A percentile compares a stretch with the other conserved stretches of the same genome.
Conservation (phyloP, 2,329 filamentous ascomycete genomes). For the Pleurostoma richardsiae region DNA sequence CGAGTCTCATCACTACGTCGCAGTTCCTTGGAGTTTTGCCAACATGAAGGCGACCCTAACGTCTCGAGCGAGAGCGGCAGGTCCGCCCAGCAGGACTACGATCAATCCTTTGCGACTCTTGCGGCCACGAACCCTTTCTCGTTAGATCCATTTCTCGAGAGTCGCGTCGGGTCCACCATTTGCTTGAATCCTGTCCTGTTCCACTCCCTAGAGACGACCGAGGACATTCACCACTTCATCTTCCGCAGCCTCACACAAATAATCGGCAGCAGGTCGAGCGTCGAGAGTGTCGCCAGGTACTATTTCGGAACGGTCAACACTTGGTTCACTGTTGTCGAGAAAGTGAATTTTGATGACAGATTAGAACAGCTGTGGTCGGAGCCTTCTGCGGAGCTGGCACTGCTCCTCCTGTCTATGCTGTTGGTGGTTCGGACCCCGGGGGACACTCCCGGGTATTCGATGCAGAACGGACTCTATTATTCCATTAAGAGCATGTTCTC, state of each 20-base stretch:
- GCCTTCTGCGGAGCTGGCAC: conserved; percentile 18
- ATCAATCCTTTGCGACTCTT: conserved; percentile 6
- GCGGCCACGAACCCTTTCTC: conserved; percentile 5
- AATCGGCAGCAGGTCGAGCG: conserved; percentile 12
- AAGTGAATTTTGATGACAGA: conserved; percentile 12
- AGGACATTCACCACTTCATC: conserved; percentile 17
- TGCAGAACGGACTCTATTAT: conserved; percentile 17
- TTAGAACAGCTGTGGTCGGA: conserved; percentile 16
- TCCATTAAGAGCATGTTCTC: conserved; percentile 17
- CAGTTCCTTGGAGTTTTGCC: conserved; percentile 17
- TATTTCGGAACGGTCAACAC: conserved; percentile 20
- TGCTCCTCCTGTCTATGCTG: conserved; percentile 20
- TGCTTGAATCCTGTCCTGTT: conserved; percentile 14
- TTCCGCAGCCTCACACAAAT: conserved; percentile 18
- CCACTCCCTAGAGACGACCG: conserved; percentile 15
- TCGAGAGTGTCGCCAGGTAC: conserved; percentile 13
- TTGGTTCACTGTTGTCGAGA: conserved; percentile 22
- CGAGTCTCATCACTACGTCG: background rate
- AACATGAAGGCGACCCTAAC: conserved; percentile 16
- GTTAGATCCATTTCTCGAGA: conserved; percentile 11
- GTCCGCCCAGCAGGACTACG: conserved; percentile 2
- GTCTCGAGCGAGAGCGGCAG: background rate
- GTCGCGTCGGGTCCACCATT: conserved; percentile 7
- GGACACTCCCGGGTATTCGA: conserved; percentile 10
- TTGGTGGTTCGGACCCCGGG: conserved; percentile 15